Evolutionary conservation across 345 rosid genomes (phyloP), one percentile per base, ranked within the genome.

Genomic region (Moricandia arvensis): DNA sequence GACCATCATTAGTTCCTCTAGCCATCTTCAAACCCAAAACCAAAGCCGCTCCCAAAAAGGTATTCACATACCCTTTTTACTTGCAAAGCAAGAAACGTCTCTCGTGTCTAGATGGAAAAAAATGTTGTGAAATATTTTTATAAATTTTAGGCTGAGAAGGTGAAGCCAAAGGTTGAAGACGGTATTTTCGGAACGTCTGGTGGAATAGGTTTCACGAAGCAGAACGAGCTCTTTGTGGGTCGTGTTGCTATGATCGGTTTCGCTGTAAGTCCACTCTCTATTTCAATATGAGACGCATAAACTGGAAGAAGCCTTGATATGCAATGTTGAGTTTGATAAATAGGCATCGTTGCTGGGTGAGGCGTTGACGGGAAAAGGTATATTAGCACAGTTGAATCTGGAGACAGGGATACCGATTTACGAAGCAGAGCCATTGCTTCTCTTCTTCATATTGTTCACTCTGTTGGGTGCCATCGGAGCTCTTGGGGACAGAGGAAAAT

Each of bases 161-260:
- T 84, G 8, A 91, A 67, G 75, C 69, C 82, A n/a, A 87, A 86
- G 74, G 89, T 88, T 47, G 98, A 94, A 72, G 97, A 91, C 47
- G 98, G 98, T 6, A 75, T 94, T 26, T 94, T 94, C 26, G 98
- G 98, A 8, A 94, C 98, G 0, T 94, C 97, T 0, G 98, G 98
- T 18, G 98, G 98, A 38, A 89, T 94, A 38, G 98, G 98, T 79
- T 94, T 94, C 78, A 94, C 98, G 0, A 94, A 94, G 86, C 85
- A 83, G 68, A 94, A 94, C 59, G 98, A 94, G 77, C 95, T 94
- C 77, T 94, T 94, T 45, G 98, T 94, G 1, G 97, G 98, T n/a
- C 97, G 98, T 63, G 98, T 94, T 9, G 98, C 98, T 75, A 94
- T 94, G 98, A 54, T 94, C 78, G 98, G 98, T 55, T 94, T 94